These are phyloP conservation scores for Apiospora kogelbergensis DNA, from an alignment of 2,329 filamentous ascomycete species.

Conservation along the genomic window DNA sequence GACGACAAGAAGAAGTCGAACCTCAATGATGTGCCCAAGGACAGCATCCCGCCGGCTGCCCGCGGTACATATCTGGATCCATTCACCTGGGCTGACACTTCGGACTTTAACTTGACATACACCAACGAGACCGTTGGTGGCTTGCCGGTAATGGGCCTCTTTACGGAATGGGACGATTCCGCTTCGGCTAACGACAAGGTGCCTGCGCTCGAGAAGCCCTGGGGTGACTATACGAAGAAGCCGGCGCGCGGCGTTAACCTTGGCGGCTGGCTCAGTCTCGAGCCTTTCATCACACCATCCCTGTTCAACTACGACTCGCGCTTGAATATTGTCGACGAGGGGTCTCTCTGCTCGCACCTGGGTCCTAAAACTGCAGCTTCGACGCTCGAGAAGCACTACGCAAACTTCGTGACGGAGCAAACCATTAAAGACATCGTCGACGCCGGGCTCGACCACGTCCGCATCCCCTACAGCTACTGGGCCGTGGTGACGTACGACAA, in stretches of 20 bases:
- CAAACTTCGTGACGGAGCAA: constrained; percentile 77
- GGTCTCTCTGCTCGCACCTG: constrained; percentile 70
- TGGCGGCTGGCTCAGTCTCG: constrained; percentile 90
- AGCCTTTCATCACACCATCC: constrained; percentile 94
- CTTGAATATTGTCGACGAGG: constrained; percentile 81
- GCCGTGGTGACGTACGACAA: constrained; percentile 79
- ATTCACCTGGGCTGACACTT: constrained; percentile 87
- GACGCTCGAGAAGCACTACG: constrained; percentile 87
- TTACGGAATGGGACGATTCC: constrained; percentile 83
- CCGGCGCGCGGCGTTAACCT: constrained; percentile 90
- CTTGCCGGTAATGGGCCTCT: constrained; percentile 87
- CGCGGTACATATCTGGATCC: constrained; percentile 82
- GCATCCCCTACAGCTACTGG: constrained; percentile 96
- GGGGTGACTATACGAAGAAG: constrained; percentile 72
- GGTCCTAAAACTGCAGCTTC: constrained; percentile 62
- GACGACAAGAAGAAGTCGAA: constrained; percentile 39
- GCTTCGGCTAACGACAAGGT: constrained; percentile 75
- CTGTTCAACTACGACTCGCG: constrained; percentile 70
- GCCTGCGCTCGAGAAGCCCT: constrained; percentile 71
- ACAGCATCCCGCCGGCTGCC: constrained; percentile 63
- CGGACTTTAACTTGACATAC: constrained; percentile 92
- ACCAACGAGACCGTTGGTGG: constrained; percentile 82
- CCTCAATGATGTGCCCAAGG: constrained; percentile 52
- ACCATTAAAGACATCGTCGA: constrained; percentile 82
- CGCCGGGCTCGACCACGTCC: constrained; percentile 93